Evolutionary conservation across 495 filamentous ascomycete genomes (phyloP).

Genomic region (Gamarada debralockiae): DNA sequence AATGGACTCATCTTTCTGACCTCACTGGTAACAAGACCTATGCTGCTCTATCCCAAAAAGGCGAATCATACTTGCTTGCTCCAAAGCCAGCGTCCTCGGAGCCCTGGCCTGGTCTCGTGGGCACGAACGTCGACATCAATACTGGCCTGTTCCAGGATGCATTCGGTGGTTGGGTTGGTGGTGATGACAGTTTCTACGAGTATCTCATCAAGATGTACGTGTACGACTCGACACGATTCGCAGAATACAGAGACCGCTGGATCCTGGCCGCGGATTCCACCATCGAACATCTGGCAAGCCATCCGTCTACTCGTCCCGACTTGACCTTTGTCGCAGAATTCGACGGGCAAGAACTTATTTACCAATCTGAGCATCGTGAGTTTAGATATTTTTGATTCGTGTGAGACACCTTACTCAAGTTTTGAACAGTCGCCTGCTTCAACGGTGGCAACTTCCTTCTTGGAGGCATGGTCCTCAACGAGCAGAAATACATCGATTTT

Average conservation of each 20-base stretch:
- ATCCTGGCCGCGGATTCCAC: conserved; percentile 71
- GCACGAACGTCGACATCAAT: conserved; percentile 59
- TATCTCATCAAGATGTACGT: conserved; percentile 94
- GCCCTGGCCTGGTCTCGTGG: conserved; percentile 77
- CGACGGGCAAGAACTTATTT: conserved; percentile 41
- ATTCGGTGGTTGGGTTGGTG: conserved; percentile 74
- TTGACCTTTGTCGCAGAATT: conserved; percentile 73
- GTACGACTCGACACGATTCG: conserved; percentile 67
- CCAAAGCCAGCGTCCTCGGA: conserved; percentile 58
- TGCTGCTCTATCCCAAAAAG: conserved; percentile 60
- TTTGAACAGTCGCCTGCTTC: conserved; percentile 63
- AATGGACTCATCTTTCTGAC: conserved; percentile 83
- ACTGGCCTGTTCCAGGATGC: conserved; percentile 66
- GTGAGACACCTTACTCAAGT: background rate
- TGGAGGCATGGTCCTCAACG: conserved; percentile 66
- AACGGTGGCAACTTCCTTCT: conserved; percentile 84
- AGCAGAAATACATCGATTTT: conserved; percentile 64
- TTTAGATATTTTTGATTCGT: background rate
- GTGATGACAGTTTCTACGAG: conserved; percentile 83
- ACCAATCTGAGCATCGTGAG: conserved; percentile 55
- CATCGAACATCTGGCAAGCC: conserved; percentile 67
- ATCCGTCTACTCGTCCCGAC: conserved; percentile 65
- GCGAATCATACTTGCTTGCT: conserved; percentile 66
- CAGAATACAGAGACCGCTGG: conserved; percentile 68
- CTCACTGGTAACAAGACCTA: conserved; percentile 66